Conservation (phyloP, 176 grass and related monocot species). For the Triticum urartu region DNA sequence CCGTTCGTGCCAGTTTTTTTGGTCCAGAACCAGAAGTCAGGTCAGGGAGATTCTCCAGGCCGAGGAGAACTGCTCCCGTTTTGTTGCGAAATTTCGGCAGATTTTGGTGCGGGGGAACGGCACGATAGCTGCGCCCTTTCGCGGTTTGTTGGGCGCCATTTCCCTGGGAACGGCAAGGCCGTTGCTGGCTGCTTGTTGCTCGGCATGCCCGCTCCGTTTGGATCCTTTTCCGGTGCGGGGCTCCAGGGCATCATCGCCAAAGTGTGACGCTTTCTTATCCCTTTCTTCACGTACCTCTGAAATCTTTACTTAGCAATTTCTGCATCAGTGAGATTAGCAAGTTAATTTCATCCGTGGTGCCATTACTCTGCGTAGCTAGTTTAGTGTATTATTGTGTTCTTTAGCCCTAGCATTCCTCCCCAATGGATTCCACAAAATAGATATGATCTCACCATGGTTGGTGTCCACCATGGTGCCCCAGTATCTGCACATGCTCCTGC, state of each 20-base stretch:
- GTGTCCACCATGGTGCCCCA: neutral
- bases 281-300: neutral
- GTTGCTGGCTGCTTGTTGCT: constrained; percentile 7
- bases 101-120: constrained; percentile 6
- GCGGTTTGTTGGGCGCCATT: neutral
- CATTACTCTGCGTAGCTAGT: neutral
- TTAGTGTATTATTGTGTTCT: neutral
- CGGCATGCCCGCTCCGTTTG: constrained; percentile 9
- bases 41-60: too few relatives aligned
- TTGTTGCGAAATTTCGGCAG: neutral
- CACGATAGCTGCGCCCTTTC: constrained; percentile 20
- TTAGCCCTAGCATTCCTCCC: neutral
- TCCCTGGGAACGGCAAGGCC: neutral
- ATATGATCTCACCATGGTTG: neutral
- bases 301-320: neutral
- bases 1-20: neutral
- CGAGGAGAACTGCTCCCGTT: neutral
- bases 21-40: too few relatives aligned
- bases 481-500: neutral
- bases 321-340: neutral
- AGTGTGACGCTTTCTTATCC: constrained; percentile 6
- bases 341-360: neutral
- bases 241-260: constrained; percentile 3
- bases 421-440: neutral
- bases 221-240: constrained; percentile 7